These are phyloP conservation scores for Xylariales sp. DNA, from an alignment of 2,329 filamentous ascomycete genomes.

Conservation along the genomic window DNA sequence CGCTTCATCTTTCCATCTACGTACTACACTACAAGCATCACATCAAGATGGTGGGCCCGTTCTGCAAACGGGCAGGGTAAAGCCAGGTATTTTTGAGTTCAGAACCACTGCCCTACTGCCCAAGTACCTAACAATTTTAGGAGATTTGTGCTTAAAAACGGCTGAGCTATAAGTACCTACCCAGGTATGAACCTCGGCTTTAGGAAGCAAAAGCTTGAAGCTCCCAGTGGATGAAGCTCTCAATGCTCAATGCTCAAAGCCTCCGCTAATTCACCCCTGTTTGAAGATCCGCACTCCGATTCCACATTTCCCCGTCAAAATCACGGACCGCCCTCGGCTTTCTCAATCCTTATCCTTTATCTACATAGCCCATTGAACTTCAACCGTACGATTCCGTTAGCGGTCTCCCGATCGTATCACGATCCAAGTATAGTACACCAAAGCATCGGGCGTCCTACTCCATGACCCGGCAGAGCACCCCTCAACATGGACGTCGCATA, in stretches of 20 bases:
- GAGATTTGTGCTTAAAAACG: background rate
- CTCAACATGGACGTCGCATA: slow-evolving; percentile 68
- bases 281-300: slow-evolving; percentile 28
- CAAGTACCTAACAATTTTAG: background rate
- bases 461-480: background rate
- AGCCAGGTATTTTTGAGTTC: background rate
- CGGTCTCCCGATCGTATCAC: background rate
- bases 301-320: slow-evolving; percentile 37
- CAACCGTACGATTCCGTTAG: slow-evolving; percentile 14
- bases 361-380: slow-evolving; percentile 2
- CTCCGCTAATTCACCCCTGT: slow-evolving; percentile 36
- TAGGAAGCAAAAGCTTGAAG: slow-evolving; percentile 8
- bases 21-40: too few species aligned
- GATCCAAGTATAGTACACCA: background rate
- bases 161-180: background rate
- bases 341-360: background rate
- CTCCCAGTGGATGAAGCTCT: slow-evolving; percentile 29
- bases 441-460: background rate
- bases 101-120: background rate
- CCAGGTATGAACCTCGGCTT: slow-evolving; percentile 13
- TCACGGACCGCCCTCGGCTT: slow-evolving; percentile 25
- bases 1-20: too few species aligned
- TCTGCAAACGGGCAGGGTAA: background rate
- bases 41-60: too few species aligned
- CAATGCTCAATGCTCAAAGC: background rate